Evolutionary conservation across 768 basidiomycete species (phyloP), one percentile per base, ranked within the genome.

Genomic region (Porpolomopsis calyptriformis): DNA sequence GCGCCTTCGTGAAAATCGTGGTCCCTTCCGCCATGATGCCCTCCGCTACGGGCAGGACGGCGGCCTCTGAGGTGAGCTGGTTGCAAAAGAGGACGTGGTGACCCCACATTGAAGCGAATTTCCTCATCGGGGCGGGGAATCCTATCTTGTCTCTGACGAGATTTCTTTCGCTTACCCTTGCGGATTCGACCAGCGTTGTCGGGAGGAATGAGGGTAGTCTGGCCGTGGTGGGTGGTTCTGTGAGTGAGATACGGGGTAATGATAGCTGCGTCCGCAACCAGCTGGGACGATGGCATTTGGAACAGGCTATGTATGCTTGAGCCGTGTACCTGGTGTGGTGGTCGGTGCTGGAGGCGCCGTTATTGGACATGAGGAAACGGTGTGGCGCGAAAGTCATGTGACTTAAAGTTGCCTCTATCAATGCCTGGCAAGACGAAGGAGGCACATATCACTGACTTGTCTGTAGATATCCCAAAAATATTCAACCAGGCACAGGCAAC

Each of bases 401-500:
- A 43, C 19, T 18, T 14, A 20, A 9, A 4, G 24, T 40, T 24
- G 4, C 22, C 25, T 27, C 24, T 26, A 27, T 19, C 29, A 7
- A 43, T 43, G 42, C 42, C 42, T 8, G 42, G 27, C 24, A 43
- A 19, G 29, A 43, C 42, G 7, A 43, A 25, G 40, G 6, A 3
- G 31, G 37, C 16, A 22, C n/a, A 22, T 10, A 19, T 33, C 14
- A 6, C 14, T 14, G 42, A 43, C 26, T 33, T 43, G 26, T 2
- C 6, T 16, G 11, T 16, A 33, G 42, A 43, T 4, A 43, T 43
- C n/a, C 42, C 42, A 27, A 43, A 43, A 14, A 85, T 91, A 36
- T 87, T 93, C 50, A 78, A 85, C 23, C 85, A 94, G 63, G 85
- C 72, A 0, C 88, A 92, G 59, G 65, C 59, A 5, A 77, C 82